Conservation (phyloP, 1,139 yeast genomes). For the Insectozyma bohioensis region DNA sequence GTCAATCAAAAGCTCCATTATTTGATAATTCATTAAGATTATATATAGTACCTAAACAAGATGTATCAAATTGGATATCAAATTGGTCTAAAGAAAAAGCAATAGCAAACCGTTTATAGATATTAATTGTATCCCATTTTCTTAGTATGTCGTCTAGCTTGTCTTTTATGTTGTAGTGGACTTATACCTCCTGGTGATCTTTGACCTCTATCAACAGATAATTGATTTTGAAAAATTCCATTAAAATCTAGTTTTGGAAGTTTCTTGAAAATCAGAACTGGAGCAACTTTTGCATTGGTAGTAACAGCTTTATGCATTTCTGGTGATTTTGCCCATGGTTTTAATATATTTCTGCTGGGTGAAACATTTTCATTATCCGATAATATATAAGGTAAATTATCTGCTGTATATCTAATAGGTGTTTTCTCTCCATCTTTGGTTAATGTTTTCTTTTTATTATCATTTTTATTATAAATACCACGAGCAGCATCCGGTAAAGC, state of each 20-base stretch:
- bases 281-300: constrained; percentile 64
- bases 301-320: constrained; percentile 52
- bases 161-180: constrained; percentile 34
- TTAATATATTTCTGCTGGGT: constrained; percentile 40
- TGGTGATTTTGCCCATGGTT: constrained; percentile 75
- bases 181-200: no score
- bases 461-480: constrained; percentile 17
- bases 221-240: constrained; percentile 60
- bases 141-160: constrained; percentile 35
- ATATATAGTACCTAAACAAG: constrained; percentile 76
- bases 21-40: constrained; percentile 74
- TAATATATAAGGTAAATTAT: constrained; percentile 44
- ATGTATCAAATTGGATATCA: constrained; percentile 63
- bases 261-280: constrained; percentile 75
- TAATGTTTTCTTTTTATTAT: not conserved
- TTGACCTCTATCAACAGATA: constrained; percentile 50
- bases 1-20: constrained; percentile 74
- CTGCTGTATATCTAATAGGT: constrained; percentile 16
- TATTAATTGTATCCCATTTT: constrained; percentile 48
- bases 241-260: constrained; percentile 67
- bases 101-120: constrained; percentile 42
- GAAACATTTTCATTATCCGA: constrained; percentile 63
- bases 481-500: constrained; percentile 40
- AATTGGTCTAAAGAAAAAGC: constrained; percentile 70
- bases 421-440: constrained; percentile 6